Conservation (phyloP, 73 alveolate species). For the Tetrahymena malaccensis region DNA sequence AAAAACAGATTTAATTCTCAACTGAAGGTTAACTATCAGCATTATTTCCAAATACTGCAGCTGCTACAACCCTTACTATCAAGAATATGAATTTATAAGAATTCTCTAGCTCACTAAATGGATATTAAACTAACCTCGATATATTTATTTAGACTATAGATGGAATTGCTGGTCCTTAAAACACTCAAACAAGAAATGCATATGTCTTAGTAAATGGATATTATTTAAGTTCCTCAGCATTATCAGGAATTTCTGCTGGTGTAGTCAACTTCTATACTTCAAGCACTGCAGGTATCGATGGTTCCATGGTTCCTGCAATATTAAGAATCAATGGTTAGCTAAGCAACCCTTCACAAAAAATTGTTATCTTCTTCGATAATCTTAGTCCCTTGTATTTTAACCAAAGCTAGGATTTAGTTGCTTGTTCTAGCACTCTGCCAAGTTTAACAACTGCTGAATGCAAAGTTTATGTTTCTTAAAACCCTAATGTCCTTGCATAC, state of each 20-base stretch:
- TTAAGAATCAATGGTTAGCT: background rate
- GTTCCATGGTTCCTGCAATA: background rate
- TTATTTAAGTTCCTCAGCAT: background rate
- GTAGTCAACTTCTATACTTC: background rate
- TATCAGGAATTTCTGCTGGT: background rate
- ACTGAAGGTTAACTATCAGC: background rate
- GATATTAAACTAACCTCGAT: background rate
- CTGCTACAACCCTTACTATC: background rate
- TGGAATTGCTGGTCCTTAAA: background rate
- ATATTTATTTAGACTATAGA: background rate
- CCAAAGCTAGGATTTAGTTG: background rate
- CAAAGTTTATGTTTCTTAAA: background rate
- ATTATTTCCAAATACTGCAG: background rate
- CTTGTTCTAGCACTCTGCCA: background rate
- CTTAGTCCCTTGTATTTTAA: background rate
- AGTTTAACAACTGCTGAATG: background rate
- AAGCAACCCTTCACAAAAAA: background rate
- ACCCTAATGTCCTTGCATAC: background rate
- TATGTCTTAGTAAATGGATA: background rate
- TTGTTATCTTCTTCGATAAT: background rate
- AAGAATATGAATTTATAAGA: background rate
- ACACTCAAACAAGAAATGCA: background rate
- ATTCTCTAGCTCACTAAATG: background rate
- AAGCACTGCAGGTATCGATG: background rate
- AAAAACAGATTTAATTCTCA: background rate